phyloP scores from a whole-genome alignment of 495 filamentous ascomycete species.

The Neurospora sublineolata region DNA sequence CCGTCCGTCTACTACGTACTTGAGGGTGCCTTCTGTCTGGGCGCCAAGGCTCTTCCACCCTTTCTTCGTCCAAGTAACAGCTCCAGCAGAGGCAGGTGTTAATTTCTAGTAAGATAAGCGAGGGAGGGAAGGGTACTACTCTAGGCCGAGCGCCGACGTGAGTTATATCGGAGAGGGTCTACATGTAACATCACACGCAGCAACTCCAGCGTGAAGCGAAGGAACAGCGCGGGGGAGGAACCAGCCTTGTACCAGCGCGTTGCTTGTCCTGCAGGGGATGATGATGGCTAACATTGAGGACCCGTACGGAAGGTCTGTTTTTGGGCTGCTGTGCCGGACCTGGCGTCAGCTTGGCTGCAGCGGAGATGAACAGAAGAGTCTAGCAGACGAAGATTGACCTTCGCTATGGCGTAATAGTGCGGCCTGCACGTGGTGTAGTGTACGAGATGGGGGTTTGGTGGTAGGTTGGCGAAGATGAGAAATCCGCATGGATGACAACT shows the following conservation, averaged over 20 bases:
- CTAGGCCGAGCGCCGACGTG: not conserved
- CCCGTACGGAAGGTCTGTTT: not conserved
- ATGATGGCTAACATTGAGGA: not conserved
- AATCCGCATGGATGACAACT: not conserved
- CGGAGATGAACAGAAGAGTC: not conserved
- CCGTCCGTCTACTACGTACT: not conserved
- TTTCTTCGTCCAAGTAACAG: not conserved
- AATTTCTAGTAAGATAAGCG: not conserved
- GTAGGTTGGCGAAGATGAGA: not conserved
- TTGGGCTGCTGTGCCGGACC: not conserved
- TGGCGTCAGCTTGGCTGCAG: not conserved
- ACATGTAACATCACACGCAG: not conserved
- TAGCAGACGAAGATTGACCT: not conserved
- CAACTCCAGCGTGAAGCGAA: not conserved
- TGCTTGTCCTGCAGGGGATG: not conserved
- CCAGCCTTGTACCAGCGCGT: not conserved
- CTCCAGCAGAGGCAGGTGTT: not conserved
- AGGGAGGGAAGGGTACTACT: not conserved
- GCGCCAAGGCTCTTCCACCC: too few species aligned
- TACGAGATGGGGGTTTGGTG: not conserved
- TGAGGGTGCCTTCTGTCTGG: too few species aligned
- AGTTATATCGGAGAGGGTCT: not conserved
- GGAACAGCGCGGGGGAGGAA: not conserved
- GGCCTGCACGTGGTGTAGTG: not conserved
- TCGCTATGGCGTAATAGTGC: not conserved